Conservation (phyloP, 106 monocot species). For the Ottelia alismoides region DNA sequence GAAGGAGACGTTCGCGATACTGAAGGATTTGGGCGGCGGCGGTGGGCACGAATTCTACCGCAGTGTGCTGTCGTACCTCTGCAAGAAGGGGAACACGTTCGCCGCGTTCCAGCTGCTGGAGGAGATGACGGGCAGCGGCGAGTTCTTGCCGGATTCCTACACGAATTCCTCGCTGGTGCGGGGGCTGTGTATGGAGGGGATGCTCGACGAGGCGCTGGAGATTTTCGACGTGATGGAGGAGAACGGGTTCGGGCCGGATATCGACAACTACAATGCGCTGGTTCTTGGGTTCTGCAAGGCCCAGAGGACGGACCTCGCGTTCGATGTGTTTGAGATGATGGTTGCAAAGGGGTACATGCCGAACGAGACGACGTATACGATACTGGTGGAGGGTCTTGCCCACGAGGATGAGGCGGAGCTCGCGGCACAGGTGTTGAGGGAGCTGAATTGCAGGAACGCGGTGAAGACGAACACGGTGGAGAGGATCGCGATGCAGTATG, state of each 20-base stretch:
- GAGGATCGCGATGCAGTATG: constrained; percentile 80
- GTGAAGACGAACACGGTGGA: constrained; percentile 47
- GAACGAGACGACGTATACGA: constrained; percentile 67
- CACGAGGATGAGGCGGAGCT: constrained; percentile 64
- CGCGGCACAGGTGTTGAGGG: constrained; percentile 50
- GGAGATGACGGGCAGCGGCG: constrained; percentile 53
- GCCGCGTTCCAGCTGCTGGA: constrained; percentile 60
- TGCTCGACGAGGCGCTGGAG: constrained; percentile 69
- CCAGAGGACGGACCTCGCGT: constrained; percentile 56
- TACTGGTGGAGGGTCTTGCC: constrained; percentile 75
- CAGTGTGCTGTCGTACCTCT: constrained; percentile 52
- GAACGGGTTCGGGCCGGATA: constrained; percentile 33
- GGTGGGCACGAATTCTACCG: constrained; percentile 53
- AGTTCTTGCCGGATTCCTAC: constrained; percentile 62
- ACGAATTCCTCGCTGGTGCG: constrained; percentile 62
- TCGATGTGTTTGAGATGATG: constrained; percentile 59
- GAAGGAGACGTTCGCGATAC: constrained; percentile 42
- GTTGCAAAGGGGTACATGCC: constrained; percentile 55
- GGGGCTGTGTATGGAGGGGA: constrained; percentile 83
- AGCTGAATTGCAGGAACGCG: constrained; percentile 31
- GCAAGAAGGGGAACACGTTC: constrained; percentile 69
- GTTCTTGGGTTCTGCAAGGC: constrained; percentile 81
- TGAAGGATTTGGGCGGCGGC: constrained; percentile 27
- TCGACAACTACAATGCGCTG: constrained; percentile 79
- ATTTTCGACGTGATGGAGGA: constrained; percentile 78